Percentiles rank a stretch among this genome's conserved stretches.
Evolutionary conservation across 495 filamentous ascomycete species (phyloP).

Genomic region (Aspergillus indologenus): DNA sequence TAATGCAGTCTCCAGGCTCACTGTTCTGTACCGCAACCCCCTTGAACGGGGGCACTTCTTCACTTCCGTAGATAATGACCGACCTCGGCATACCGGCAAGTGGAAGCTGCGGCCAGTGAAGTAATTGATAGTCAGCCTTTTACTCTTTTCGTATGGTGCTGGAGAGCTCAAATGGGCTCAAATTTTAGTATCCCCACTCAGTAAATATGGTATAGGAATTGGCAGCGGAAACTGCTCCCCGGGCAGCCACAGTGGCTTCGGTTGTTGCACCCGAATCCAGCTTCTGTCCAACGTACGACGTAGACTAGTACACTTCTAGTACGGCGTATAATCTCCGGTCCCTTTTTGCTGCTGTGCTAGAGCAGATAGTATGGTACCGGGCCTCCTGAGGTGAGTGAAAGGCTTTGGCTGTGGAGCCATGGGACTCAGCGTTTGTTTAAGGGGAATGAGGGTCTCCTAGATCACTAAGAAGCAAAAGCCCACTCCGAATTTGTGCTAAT

Average conservation of each 20-base stretch:
- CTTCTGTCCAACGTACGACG: not conserved
- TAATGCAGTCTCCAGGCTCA: too few species aligned
- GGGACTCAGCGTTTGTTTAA: not conserved
- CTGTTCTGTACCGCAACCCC: too few species aligned
- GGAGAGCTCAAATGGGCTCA: not conserved
- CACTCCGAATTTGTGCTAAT: not conserved
- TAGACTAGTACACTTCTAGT: not conserved
- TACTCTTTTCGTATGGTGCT: not conserved
- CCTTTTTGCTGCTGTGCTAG: not conserved
- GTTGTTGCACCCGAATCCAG: not conserved
- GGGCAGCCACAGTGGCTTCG: not conserved
- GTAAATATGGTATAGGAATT: not conserved
- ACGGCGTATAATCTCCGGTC: not conserved
- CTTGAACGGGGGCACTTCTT: not conserved
- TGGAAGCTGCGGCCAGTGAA: not conserved
- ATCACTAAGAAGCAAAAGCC: not conserved
- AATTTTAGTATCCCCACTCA: not conserved
- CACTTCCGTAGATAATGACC: not conserved
- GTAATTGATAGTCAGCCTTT: not conserved
- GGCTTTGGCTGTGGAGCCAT: not conserved
- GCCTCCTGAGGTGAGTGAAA: not conserved
- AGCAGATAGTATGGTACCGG: not conserved
- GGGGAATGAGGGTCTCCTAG: not conserved
- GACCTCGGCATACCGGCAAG: not conserved
- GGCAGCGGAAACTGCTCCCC: not conserved